These are phyloP conservation scores for Ustilago curta DNA, from an alignment of 1,284 basidiomycete species.

Conservation along the genomic window DNA sequence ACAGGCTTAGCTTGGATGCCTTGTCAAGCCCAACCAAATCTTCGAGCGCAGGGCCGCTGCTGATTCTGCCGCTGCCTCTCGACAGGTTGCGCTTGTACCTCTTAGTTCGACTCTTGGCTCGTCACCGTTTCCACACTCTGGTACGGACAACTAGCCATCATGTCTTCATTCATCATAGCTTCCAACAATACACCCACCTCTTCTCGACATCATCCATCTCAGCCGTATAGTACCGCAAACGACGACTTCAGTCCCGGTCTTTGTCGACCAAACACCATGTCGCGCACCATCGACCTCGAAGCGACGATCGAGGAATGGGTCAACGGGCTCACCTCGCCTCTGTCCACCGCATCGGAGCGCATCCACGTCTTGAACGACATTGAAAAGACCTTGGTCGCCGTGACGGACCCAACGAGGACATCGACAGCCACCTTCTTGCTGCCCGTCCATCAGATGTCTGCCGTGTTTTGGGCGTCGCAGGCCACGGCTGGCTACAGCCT, in stretches of 20 bases:
- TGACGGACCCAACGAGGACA: slow-evolving; percentile 8
- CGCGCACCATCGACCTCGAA: slow-evolving; percentile 26
- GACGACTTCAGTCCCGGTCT: slow-evolving; percentile 26
- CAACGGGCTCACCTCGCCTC: slow-evolving; percentile 35
- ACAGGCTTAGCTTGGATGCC: background rate
- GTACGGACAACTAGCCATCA: slow-evolving; percentile 13
- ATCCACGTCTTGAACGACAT: slow-evolving; percentile 37
- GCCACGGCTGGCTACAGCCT: slow-evolving; percentile 33
- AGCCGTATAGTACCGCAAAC: slow-evolving; percentile 11
- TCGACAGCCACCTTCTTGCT: slow-evolving; percentile 5
- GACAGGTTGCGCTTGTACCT: slow-evolving; percentile 30
- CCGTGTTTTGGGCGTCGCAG: slow-evolving; percentile 44
- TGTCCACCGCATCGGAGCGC: slow-evolving; percentile 35
- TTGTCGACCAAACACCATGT: slow-evolving; percentile 34
- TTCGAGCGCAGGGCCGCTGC: slow-evolving; percentile 3
- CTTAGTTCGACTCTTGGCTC: slow-evolving; percentile 1
- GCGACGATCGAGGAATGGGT: slow-evolving; percentile 30
- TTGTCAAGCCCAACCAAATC: background rate
- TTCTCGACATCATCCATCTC: slow-evolving; percentile 10
- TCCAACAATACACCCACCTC: slow-evolving; percentile 5
- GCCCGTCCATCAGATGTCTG: slow-evolving; percentile 13
- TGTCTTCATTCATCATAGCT: slow-evolving; percentile 31
- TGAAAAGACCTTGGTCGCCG: slow-evolving; percentile 34
- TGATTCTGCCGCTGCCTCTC: slow-evolving; percentile 1
- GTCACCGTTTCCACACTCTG: background rate